phyloP scores from a whole-genome alignment of 2,329 filamentous ascomycete species.

The Exserohilum rostratum region DNA sequence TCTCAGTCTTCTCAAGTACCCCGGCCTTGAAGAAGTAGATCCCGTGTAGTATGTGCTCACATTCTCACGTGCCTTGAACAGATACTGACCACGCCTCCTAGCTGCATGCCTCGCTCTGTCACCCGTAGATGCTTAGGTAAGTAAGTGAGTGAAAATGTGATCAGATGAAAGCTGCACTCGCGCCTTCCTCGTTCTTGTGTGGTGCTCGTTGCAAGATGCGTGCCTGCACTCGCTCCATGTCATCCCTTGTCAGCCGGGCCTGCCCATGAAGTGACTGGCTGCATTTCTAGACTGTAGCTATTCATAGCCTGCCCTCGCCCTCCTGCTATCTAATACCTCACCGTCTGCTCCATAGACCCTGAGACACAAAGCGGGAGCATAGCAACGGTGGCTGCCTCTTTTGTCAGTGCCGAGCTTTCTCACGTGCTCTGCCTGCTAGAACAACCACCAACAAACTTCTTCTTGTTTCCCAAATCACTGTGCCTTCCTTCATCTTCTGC shows the following conservation, averaged over 20 bases:
- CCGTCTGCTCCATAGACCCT: conserved; percentile 58
- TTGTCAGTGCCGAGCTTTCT: conserved; percentile 26
- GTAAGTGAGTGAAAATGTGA: conserved; percentile 9
- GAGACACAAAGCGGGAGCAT: conserved; percentile 77
- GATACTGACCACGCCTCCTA: conserved; percentile 21
- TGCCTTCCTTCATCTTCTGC: conserved; percentile 32
- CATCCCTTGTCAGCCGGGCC: not conserved
- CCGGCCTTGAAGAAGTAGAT: conserved; percentile 79
- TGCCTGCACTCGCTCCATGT: not conserved
- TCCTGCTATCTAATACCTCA: conserved; percentile 76
- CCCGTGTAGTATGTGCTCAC: conserved; percentile 75
- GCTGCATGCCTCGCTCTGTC: conserved; percentile 51
- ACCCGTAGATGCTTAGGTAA: conserved; percentile 43
- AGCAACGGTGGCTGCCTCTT: conserved; percentile 52
- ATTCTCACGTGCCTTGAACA: not conserved
- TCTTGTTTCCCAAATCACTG: conserved; percentile 26
- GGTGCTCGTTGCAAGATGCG: not conserved
- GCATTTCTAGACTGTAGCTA: not conserved
- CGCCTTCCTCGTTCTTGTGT: not conserved
- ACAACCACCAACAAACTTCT: conserved; percentile 35
- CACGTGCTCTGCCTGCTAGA: conserved; percentile 41
- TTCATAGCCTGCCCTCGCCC: conserved; percentile 32
- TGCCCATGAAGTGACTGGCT: not conserved
- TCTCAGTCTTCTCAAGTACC: conserved; percentile 79
- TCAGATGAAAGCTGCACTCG: not conserved